A percentile compares a stretch with the other conserved stretches of the same genome.
Conservation (phyloP, 805 yeast genomes). For the Saccharomycopsis amapae region DNA sequence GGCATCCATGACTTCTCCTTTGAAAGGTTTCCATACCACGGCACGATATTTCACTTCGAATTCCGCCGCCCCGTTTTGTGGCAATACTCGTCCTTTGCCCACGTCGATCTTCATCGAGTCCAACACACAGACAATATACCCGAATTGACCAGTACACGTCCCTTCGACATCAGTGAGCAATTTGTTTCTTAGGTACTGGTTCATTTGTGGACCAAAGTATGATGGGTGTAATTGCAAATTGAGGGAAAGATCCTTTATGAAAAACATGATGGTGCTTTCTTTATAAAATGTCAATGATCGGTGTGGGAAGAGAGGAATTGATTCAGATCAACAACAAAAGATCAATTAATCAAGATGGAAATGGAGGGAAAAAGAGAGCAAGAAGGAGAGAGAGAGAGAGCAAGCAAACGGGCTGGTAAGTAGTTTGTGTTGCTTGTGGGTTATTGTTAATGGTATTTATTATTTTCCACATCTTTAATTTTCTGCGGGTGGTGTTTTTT, state of each 20-base stretch:
- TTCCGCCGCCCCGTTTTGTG: conserved; percentile 91
- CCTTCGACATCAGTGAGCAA: conserved; percentile 95
- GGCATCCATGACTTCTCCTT: conserved; percentile 98
- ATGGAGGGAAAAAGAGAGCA: neutral
- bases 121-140: conserved; percentile 91
- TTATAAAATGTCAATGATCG: no score
- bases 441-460: no score
- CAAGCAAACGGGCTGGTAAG: neutral
- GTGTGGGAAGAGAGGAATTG: neutral
- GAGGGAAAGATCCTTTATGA: conserved; percentile 78
- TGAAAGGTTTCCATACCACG: conserved; percentile 96
- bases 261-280: conserved; percentile 37
- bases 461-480: no score
- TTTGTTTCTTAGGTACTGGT: conserved; percentile 82
- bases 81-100: conserved; percentile 87
- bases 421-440: neutral
- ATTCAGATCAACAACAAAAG: neutral
- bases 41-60: conserved; percentile 95
- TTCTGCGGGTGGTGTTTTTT: no score
- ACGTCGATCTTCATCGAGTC: conserved; percentile 93
- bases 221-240: conserved; percentile 95
- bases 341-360: neutral
- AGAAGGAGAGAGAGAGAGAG: neutral
- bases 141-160: conserved; percentile 97
- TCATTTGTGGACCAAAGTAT: conserved; percentile 96